Evolutionary conservation across 2,329 filamentous ascomycete genomes (phyloP).

Genomic region (Epichloe gansuensis): DNA sequence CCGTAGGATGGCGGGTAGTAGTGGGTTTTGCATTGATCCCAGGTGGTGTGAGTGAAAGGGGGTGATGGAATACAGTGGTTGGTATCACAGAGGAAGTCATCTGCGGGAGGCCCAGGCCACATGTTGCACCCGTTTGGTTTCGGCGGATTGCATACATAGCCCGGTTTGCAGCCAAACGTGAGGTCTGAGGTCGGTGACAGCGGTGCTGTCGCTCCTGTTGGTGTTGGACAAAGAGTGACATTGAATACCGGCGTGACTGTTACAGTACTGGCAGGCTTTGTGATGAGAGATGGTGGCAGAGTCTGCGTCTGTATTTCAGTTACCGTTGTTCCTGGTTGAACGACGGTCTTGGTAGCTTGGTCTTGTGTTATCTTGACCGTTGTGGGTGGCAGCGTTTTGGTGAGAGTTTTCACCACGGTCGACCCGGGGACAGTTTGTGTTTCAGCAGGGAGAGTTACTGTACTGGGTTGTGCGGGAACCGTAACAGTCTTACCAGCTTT

Average conservation of each 20-base stretch:
- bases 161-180: constrained; percentile 42
- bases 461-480: constrained; percentile 12
- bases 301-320: constrained; percentile 19
- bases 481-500: constrained; percentile 11
- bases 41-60: constrained; percentile 21
- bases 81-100: constrained; percentile 34
- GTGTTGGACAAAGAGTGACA: constrained; percentile 30
- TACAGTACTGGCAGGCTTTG: constrained; percentile 16
- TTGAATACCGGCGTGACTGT: constrained; percentile 16
- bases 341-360: constrained; percentile 20
- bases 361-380: constrained; percentile 8
- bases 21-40: constrained; percentile 30
- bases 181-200: constrained; percentile 26
- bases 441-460: constrained; percentile 15
- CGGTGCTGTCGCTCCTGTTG: constrained; percentile 23
- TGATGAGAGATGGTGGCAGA: constrained; percentile 15
- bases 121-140: constrained; percentile 37
- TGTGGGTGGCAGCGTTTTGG: constrained; percentile 3
- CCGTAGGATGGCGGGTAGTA: constrained; percentile 38
- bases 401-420: constrained; percentile 6
- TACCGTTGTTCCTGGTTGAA: constrained; percentile 15
- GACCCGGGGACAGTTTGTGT: constrained; percentile 10
- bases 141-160: constrained; percentile 38
- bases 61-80: constrained; percentile 33
- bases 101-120: constrained; percentile 33